These are phyloP conservation scores for Sporothrix luriei DNA, from an alignment of 2,329 filamentous ascomycete species.

Conservation along the genomic window DNA sequence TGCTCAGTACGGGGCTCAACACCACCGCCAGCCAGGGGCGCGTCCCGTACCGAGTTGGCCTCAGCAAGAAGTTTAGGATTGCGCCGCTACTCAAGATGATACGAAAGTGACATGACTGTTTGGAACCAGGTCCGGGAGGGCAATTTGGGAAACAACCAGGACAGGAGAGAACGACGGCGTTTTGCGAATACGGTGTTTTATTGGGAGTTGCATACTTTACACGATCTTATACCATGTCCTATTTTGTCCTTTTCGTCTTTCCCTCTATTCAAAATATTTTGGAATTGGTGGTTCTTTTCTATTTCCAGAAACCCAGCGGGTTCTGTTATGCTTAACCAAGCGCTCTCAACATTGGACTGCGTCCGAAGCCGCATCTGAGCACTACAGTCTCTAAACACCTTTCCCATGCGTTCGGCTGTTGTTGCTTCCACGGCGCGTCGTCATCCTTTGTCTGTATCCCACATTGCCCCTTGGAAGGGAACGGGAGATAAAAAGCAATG, in stretches of 20 bases:
- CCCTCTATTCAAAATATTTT: no score
- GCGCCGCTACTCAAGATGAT: conserved; percentile 56
- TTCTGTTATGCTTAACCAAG: no score
- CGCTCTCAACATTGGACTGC: neutral
- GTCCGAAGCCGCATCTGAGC: neutral
- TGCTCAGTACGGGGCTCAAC: conserved; percentile 16
- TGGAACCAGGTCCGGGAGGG: no score
- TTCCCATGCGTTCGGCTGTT: conserved; percentile 25
- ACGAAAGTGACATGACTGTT: conserved; percentile 43
- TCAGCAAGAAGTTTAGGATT: conserved; percentile 55
- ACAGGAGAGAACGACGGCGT: conserved; percentile 6
- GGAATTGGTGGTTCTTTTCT: neutral
- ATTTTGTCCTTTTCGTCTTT: neutral
- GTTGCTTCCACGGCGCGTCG: conserved; percentile 7
- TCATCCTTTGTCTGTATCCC: neutral
- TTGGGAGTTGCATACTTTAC: neutral
- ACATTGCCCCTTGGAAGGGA: neutral
- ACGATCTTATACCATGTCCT: neutral
- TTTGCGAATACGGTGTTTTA: neutral
- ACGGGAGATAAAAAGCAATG: neutral
- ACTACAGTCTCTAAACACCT: conserved; percentile 5
- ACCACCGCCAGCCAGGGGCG: conserved; percentile 40
- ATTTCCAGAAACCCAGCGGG: neutral
- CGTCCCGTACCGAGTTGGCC: conserved; percentile 53
- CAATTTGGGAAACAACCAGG: neutral